These are phyloP conservation scores for Plasmodium malariae DNA, from an alignment of 169 alveolate species.

Conservation along the genomic window DNA sequence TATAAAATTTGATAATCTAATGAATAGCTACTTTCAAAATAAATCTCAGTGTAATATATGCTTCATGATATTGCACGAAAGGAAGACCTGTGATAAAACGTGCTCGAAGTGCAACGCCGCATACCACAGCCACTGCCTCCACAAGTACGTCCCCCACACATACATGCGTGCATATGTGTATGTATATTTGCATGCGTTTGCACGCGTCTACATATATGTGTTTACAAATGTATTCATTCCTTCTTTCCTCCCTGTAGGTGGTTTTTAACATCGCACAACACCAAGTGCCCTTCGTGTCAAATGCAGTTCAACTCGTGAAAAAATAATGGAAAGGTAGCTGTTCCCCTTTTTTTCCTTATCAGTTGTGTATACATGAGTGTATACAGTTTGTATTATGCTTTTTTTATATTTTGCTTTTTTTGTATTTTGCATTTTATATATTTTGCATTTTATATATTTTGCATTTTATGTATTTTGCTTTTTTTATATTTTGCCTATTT, in stretches of 20 bases:
- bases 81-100: slow-evolving; percentile 51
- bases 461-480: too few species aligned
- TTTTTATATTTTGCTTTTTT: too few species aligned
- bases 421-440: too few species aligned
- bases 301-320: slow-evolving; percentile 33
- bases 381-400: too few species aligned
- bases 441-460: too few species aligned
- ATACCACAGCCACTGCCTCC: slow-evolving; percentile 69
- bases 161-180: background rate
- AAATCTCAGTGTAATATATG: slow-evolving; percentile 68
- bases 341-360: too few species aligned
- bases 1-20: slow-evolving; percentile 45
- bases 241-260: slow-evolving; percentile 13
- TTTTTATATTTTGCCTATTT: too few species aligned
- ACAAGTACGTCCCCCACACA: slow-evolving; percentile 66
- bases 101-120: slow-evolving; percentile 54
- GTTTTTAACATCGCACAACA: slow-evolving; percentile 75
- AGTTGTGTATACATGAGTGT: too few species aligned
- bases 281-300: slow-evolving; percentile 77
- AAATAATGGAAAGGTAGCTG: too few species aligned
- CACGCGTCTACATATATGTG: background rate
- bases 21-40: slow-evolving; percentile 62
- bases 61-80: slow-evolving; percentile 46
- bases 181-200: background rate
- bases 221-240: background rate